These are phyloP conservation scores for Paraglomus brasilianum DNA, from an alignment of 192 early-diverging fungal species.

Conservation along the genomic window DNA sequence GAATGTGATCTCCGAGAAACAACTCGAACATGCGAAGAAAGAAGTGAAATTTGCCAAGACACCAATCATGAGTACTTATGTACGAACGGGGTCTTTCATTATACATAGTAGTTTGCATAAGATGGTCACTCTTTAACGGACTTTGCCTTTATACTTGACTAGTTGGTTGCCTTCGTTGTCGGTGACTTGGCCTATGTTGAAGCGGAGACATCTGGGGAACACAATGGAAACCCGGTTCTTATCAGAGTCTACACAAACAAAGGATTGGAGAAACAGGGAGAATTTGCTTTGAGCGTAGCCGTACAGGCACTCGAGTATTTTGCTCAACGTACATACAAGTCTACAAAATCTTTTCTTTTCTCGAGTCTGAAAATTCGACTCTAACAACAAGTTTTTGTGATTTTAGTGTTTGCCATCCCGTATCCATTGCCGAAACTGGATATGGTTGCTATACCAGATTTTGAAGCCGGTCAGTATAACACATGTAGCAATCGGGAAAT, in stretches of 20 bases:
- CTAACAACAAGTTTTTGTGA: too few species aligned
- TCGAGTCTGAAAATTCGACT: too few species aligned
- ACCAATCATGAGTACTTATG: conserved; percentile 93
- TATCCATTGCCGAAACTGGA: conserved; percentile 94
- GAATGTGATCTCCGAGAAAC: conserved; percentile 71
- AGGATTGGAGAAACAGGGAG: conserved; percentile 76
- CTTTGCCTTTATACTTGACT: conserved; percentile 5
- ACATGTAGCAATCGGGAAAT: too few species aligned
- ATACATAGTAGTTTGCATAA: background rate
- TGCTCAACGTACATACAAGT: background rate
- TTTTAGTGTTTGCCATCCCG: conserved; percentile 81
- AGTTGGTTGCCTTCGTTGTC: conserved; percentile 85
- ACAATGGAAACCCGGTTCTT: conserved; percentile 68
- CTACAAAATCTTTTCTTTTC: too few species aligned
- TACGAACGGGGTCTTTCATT: conserved; percentile 40
- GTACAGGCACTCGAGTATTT: conserved; percentile 72
- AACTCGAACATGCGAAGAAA: conserved; percentile 61
- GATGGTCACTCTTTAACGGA: background rate
- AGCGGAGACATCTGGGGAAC: conserved; percentile 61
- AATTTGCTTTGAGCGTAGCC: conserved; percentile 80
- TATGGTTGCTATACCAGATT: conserved; percentile 90
- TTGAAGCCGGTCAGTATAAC: conserved; percentile 70
- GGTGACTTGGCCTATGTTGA: conserved; percentile 95
- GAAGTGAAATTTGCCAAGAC: conserved; percentile 86
- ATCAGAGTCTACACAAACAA: conserved; percentile 85